Evolutionary conservation across 2,329 filamentous ascomycete genomes (phyloP), one percentile per base, ranked within the genome.

Genomic region (Talaromyces verruculosus): DNA sequence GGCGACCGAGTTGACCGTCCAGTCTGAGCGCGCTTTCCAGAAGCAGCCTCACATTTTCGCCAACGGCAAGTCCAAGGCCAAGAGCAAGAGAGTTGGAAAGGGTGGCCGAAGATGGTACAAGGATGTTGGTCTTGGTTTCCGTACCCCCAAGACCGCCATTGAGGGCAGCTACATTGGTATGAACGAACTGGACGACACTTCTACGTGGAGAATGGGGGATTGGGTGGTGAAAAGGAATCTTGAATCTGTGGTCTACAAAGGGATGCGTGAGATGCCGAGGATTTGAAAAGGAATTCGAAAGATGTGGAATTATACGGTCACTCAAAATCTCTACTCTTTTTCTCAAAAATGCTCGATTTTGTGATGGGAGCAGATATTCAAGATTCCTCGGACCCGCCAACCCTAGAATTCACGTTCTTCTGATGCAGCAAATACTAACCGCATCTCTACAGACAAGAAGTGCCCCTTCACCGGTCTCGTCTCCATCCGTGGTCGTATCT

Each of bases 21-120:
- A 99, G 90, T 96, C 92, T 83, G 95, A 99, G 91, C 94, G 95
- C 87, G 95, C 95, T 88, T 99, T 91, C 92, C 95, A 98, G 86
- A 99, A 99, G 91, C 94, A 99, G 89, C 95, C 95, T 84, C 95
- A 99, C 86, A 97, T 99, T 88, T 99, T 98, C 92, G 89, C 91
- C 80, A 97, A 98, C 90, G 87, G 90, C 82, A 99, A 99, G 91
- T 85, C 87, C 83, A 92, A 93, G 88, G 84, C 89, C 81, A 92
- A 91, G 82, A 85, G 86, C 83, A 90, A 84, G 78, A 84, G 89
- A 82, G 90, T 90, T 77, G 93, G 93, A 83, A 96, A 96, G 89
- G 65, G 65, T 60, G 91, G 92, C 78, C 91, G 92, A 85, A 90
- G 93, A 93, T 94, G 90, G 93, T 97, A 96, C 86, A 99, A 99